Conservation (phyloP, 169 alveolate species). For the Plasmodium coatneyi region DNA sequence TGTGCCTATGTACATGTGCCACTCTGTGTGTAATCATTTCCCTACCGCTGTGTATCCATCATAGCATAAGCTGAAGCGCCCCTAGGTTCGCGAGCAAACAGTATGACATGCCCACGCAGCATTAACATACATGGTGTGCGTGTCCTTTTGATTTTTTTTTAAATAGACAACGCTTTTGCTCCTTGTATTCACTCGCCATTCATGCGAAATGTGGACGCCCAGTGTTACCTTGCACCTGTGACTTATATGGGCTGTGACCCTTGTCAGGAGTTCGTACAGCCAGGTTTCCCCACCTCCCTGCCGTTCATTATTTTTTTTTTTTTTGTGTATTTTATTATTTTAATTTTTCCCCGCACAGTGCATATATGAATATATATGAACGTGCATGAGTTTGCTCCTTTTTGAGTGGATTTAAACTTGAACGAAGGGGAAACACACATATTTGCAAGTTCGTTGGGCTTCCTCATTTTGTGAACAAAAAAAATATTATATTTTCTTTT, state of each 20-base stretch:
- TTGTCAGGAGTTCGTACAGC: neutral
- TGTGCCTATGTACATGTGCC: neutral
- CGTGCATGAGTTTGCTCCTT: neutral
- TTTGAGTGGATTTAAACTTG: neutral
- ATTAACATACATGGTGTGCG: neutral
- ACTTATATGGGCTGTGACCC: neutral
- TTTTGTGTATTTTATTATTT: neutral
- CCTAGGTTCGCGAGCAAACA: neutral
- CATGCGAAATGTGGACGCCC: neutral
- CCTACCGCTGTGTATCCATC: neutral
- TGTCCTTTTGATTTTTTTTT: neutral
- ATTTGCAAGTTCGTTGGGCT: neutral
- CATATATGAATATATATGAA: neutral
- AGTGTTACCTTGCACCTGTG: neutral
- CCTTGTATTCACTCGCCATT: neutral
- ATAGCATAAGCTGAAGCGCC: neutral
- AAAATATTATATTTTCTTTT: neutral
- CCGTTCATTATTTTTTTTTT: neutral
- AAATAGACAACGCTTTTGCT: neutral
- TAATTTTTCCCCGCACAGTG: neutral
- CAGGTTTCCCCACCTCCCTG: neutral
- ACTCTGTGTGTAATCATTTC: neutral
- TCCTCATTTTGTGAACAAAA: neutral
- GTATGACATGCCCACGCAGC: neutral
- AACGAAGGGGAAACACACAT: neutral